Base-by-base conservation (phyloP, 192 early-diverging fungal species). In the Coemansia sp. region DNA sequence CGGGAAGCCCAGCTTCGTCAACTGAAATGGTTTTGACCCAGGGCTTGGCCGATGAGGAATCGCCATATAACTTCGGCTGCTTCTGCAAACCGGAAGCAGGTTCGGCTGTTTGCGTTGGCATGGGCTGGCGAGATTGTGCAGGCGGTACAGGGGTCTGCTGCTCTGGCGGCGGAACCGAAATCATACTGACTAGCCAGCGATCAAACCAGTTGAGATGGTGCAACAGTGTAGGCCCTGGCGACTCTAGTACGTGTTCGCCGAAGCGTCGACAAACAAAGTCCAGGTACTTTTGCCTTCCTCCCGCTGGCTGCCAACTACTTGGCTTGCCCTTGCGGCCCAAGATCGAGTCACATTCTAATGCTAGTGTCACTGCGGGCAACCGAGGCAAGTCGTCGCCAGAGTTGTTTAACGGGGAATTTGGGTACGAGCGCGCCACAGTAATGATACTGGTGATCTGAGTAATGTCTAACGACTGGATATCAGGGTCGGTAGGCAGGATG, bases 131-230 rank as follows among this genome's bases (percentile, higher is more conserved):
- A n/a, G 54, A 1, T 24, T 34, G 16, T 1, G 16, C 54, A 34
- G 54, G 29, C 0, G 31, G 42, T 8, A 34, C 41, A 34, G 42
- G 19, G 17, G 67, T 8, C 64, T 39, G 48, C 51, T 34, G 36
- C 41, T 34, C 60, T 35, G 71, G 39, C 40, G 67, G 60, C 3
- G 74, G 71, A 21, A 29, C 27, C 16, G 67, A 36, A 14, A 75
- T 8, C 57, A 81, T 68, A 19, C 62, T 14, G n/a, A 69, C 66
- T 4, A 86, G 63, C 67, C 78, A 62, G 11, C 79, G 85, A 17
- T 86, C 85, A 3, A 86, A 75, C 85, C 85, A 86, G 59, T 86
- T 86, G 44, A 86, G 68, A 35, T 75, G 76, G 34, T 82, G 78
- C 41, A 86, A 59, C 17, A 83, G 39, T 63, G 84, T 60, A 7